Evolutionary conservation across 305 asterid genomes (phyloP).

Genomic region (Nicotiana rustica): DNA sequence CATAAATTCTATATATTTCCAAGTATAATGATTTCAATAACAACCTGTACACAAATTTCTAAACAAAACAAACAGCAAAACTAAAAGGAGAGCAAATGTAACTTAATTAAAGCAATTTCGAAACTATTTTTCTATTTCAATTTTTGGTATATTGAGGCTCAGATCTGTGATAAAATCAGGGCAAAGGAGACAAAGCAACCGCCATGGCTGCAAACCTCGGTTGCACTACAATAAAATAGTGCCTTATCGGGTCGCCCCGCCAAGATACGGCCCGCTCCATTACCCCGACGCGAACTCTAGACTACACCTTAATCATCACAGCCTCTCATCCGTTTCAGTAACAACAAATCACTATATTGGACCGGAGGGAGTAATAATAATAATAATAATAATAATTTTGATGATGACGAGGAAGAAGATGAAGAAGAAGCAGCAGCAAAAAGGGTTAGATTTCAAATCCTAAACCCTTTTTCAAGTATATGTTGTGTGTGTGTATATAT

Average conservation of each 20-base stretch:
- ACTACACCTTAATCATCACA: constrained; percentile 30
- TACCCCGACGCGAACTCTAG: constrained; percentile 16
- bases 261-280: constrained; percentile 33
- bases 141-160: background rate
- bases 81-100: too few species aligned
- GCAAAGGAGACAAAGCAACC: constrained; percentile 12
- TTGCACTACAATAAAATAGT: background rate
- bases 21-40: background rate
- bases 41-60: background rate
- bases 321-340: background rate
- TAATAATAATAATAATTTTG: background rate
- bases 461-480: background rate
- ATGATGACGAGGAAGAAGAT: background rate
- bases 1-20: background rate
- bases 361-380: background rate
- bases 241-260: constrained; percentile 26
- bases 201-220: constrained; percentile 29
- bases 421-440: background rate
- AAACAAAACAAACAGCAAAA: too few species aligned
- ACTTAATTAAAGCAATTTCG: too few species aligned
- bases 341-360: background rate
- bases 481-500: background rate
- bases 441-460: constrained; percentile 17
- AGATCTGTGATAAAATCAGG: constrained; percentile 8
- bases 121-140: too few species aligned